Evolutionary conservation across 2,329 filamentous ascomycete genomes (phyloP).

Genomic region (Aulographum hederae): DNA sequence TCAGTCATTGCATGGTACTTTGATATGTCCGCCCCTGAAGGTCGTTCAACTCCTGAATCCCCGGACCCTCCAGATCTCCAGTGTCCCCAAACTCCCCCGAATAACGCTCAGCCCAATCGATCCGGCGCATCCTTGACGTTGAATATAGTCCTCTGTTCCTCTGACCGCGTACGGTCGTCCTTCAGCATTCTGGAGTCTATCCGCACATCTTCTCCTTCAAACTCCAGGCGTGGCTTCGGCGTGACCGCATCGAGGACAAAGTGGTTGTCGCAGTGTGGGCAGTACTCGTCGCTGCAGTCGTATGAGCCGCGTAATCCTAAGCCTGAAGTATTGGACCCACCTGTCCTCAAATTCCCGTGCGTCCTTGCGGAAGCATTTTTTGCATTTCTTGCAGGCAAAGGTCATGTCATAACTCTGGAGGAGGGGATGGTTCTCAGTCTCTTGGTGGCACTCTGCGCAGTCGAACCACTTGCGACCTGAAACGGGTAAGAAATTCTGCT

Average conservation of each 20-base stretch:
- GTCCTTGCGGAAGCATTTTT: conserved; percentile 94
- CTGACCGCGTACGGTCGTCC: conserved; percentile 57
- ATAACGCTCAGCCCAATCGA: conserved; percentile 47
- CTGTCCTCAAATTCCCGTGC: conserved; percentile 79
- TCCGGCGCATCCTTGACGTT: conserved; percentile 59
- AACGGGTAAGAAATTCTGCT: not conserved
- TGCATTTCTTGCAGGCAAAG: conserved; percentile 98
- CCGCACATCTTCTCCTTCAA: conserved; percentile 82
- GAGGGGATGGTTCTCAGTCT: conserved; percentile 61
- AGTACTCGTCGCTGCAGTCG: conserved; percentile 71
- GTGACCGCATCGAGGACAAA: conserved; percentile 81
- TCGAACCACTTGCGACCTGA: conserved; percentile 94
- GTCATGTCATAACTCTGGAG: conserved; percentile 69
- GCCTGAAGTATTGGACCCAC: conserved; percentile 11
- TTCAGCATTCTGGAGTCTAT: conserved; percentile 79
- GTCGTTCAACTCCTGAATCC: too few species aligned
- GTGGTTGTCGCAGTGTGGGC: conserved; percentile 97
- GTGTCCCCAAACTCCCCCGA: too few species aligned
- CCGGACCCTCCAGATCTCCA: too few species aligned
- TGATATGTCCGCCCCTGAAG: too few species aligned
- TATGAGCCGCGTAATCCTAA: conserved; percentile 5
- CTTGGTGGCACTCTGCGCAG: conserved; percentile 83
- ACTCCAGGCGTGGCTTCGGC: conserved; percentile 62
- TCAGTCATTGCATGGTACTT: too few species aligned
- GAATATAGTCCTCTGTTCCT: conserved; percentile 49